Evolutionary conservation across 768 basidiomycete species (phyloP).

Genomic region (Tricholomella constricta): DNA sequence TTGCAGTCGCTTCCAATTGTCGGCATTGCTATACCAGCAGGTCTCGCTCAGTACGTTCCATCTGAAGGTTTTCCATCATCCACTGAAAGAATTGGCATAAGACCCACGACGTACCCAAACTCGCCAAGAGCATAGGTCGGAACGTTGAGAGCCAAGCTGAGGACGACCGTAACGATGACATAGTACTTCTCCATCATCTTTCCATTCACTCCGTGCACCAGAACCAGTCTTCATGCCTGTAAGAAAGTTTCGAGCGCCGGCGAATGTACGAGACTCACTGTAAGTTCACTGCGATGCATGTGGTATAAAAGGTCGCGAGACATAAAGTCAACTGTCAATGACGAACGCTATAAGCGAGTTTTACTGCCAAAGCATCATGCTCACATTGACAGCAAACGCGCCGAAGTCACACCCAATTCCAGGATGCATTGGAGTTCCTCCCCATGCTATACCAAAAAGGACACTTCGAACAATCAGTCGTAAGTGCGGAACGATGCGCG

Average conservation of each 20-base stretch:
- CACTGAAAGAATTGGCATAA: background rate
- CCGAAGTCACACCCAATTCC: constrained; percentile 17
- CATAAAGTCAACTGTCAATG: background rate
- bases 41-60: constrained; percentile 5
- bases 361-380: background rate
- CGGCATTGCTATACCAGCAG: constrained; percentile 14
- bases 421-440: constrained; percentile 15
- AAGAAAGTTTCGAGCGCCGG: too few species aligned
- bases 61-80: background rate
- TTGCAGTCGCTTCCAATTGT: background rate
- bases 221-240: constrained; percentile 18
- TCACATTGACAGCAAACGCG: constrained; percentile 19
- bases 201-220: constrained; percentile 26
- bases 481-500: constrained; percentile 5
- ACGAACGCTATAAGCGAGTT: too few species aligned
- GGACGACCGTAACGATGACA: constrained; percentile 16
- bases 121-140: constrained; percentile 22
- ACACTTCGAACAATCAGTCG: too few species aligned
- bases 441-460: constrained; percentile 17
- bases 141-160: constrained; percentile 18
- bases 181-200: constrained; percentile 29
- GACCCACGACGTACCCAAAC: constrained; percentile 20
- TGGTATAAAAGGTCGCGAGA: background rate
- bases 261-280: background rate
- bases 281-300: background rate